Conservation (phyloP, 805 yeast genomes). For the Myxozyma neotropica region DNA sequence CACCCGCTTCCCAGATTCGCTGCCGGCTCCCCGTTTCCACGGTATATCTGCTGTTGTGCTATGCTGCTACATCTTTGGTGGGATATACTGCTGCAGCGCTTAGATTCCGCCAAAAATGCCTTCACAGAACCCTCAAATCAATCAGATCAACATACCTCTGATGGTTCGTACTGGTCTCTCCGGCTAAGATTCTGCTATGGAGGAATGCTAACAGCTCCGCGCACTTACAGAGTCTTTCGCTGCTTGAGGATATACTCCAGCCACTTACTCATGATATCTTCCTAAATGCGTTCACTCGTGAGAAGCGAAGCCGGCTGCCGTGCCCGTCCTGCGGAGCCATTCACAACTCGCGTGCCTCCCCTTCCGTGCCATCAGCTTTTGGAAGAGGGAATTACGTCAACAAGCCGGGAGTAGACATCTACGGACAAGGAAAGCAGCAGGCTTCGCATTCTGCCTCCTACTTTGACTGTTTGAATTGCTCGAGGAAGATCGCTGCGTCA, state of each 20-base stretch:
- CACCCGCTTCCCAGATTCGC: no score
- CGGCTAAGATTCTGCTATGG: neutral
- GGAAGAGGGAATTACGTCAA: constrained; percentile 27
- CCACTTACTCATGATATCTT: constrained; percentile 33
- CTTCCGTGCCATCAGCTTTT: neutral
- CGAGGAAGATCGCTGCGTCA: constrained; percentile 83
- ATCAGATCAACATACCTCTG: constrained; percentile 18
- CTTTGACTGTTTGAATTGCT: constrained; percentile 79
- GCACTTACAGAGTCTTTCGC: constrained; percentile 23
- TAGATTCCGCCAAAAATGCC: no score
- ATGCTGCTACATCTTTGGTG: no score
- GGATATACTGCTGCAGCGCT: no score
- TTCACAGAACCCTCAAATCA: constrained; percentile 9
- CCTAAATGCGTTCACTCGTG: constrained; percentile 28
- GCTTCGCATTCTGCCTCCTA: constrained; percentile 53
- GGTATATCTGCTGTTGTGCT: no score
- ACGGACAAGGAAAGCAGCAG: constrained; percentile 48
- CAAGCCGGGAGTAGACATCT: constrained; percentile 46
- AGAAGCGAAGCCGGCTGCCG: constrained; percentile 32
- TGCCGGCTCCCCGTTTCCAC: no score
- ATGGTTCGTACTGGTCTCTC: constrained; percentile 4
- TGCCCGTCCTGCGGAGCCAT: constrained; percentile 31
- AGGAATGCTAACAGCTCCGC: neutral
- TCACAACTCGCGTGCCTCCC: constrained; percentile 25
- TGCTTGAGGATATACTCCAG: constrained; percentile 32